Evolutionary conservation across 257 asterid genomes (phyloP), one percentile per base, ranked within the genome.

Genomic region (Leonotis leonurus): DNA sequence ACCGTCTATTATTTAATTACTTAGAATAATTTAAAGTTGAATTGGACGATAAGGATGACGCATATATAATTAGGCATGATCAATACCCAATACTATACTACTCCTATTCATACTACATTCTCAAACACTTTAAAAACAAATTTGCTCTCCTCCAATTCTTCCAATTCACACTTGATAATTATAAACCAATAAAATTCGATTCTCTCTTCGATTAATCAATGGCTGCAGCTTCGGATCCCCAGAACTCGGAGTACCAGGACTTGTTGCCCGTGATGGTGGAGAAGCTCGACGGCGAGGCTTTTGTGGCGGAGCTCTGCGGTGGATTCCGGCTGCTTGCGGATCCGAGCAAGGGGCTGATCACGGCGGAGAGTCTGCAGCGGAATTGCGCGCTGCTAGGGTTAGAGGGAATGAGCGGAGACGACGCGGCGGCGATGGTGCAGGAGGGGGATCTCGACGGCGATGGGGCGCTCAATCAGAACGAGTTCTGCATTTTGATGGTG

Each of bases 361-460:
- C 95, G 4, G 32, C 94, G 1, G 45, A 22, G 2, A 88, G 95
- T 49, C 63, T 86, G 59, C 82, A 50, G 66, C 74, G 46, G 49
- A 86, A 86, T 24, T 83, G 84, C 8, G 81, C 66, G 3, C 44
- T 69, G 13, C 41, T 89, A 50, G 94, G 90, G 7, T 35, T 89
- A 69, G 84, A 84, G 17, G 88, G 75, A 3, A 85, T 85, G 92
- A 83, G 81, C 64, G 22, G 22, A 26, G 84, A 75, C 26, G 96
- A 86, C 5, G 87, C 90, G 1, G 79, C 70, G 39, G 86, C 80
- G 9, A 86, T 83, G 96, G 90, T 88, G 10, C 73, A 58, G 27
- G 90, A 89, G 68, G 94, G 95, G 1, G 95, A 88, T 48, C 64
- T 90, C 8, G 91, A 90, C 29, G 81, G 89, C 6, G 94, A 88